phyloP scores from a whole-genome alignment of 495 filamentous ascomycete species.

The Trichoderma gamsii region DNA sequence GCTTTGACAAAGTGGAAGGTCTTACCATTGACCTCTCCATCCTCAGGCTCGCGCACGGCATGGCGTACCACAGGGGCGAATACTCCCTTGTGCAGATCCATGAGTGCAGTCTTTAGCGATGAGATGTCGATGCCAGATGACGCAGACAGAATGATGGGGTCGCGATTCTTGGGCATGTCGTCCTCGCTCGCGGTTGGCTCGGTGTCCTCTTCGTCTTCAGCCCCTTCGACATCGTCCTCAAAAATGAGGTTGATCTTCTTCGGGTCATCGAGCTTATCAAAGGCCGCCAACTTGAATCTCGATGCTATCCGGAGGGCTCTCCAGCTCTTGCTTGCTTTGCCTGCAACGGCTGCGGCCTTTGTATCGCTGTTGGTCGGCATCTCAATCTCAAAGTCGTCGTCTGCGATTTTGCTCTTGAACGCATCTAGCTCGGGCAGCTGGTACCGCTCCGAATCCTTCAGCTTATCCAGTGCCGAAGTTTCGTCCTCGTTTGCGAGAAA shows the following conservation, averaged over 20 bases:
- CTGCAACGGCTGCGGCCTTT: conserved; percentile 55
- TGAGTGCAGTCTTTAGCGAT: conserved; percentile 32
- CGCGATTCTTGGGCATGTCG: conserved; percentile 36
- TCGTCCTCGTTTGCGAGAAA: conserved; percentile 64
- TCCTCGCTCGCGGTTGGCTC: conserved; percentile 21
- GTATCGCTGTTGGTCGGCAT: conserved; percentile 67
- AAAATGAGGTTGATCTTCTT: conserved; percentile 56
- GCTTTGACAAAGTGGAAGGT: conserved; percentile 44
- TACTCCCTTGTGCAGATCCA: conserved; percentile 37
- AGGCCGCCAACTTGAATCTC: conserved; percentile 61
- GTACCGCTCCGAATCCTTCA: conserved; percentile 42
- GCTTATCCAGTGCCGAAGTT: conserved; percentile 39
- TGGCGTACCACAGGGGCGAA: conserved; percentile 36
- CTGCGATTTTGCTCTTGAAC: conserved; percentile 55
- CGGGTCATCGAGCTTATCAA: conserved; percentile 81
- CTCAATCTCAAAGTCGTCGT: conserved; percentile 75
- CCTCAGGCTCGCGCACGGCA: conserved; percentile 36
- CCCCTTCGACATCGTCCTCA: conserved; percentile 27
- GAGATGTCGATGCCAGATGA: conserved; percentile 34
- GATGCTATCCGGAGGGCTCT: conserved; percentile 73
- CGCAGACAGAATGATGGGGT: conserved; percentile 43
- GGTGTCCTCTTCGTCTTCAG: conserved; percentile 22
- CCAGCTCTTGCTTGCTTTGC: conserved; percentile 84
- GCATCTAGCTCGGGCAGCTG: conserved; percentile 38
- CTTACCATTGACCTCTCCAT: conserved; percentile 40